A percentile compares a stretch with the other conserved stretches of the same genome.
Evolutionary conservation across 2,329 filamentous ascomycete genomes (phyloP).

Genomic region (Diaporthe humulicola): DNA sequence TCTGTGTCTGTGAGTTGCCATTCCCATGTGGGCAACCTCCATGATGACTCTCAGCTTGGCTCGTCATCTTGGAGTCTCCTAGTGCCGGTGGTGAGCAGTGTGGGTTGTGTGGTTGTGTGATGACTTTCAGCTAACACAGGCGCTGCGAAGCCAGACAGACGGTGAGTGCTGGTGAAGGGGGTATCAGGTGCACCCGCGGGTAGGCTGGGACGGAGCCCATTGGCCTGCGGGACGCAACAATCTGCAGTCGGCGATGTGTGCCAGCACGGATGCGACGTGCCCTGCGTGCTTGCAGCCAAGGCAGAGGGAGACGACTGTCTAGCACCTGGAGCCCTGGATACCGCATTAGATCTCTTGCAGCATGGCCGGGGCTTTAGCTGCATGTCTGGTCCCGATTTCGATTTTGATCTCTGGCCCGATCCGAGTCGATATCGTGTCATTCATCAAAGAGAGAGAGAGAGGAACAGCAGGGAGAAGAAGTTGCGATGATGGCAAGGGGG

Average conservation of each 20-base stretch:
- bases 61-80: neutral
- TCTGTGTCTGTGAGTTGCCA: conserved; percentile 19
- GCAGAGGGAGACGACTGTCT: conserved; percentile 16
- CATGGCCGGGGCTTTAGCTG: conserved; percentile 27
- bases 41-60: conserved; percentile 2
- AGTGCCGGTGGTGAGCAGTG: conserved; percentile 14
- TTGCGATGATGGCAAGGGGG: neutral
- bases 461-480: neutral
- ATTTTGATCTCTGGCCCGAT: conserved; percentile 19
- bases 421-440: neutral
- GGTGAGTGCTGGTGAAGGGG: conserved; percentile 33
- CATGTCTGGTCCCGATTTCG: conserved; percentile 17
- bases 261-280: conserved; percentile 30
- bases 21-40: conserved; percentile 15
- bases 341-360: conserved; percentile 34
- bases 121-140: conserved; percentile 24
- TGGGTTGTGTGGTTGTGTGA: neutral
- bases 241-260: conserved; percentile 33
- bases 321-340: conserved; percentile 3
- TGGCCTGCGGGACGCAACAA: conserved; percentile 33
- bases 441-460: too few species aligned
- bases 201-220: conserved; percentile 35
- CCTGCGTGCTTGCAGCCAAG: conserved; percentile 27
- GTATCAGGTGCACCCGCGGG: conserved; percentile 38
- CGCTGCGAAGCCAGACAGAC: conserved; percentile 8